phyloP scores from a whole-genome alignment of 495 filamentous ascomycete genomes.

The Penicillium verhagenii region DNA sequence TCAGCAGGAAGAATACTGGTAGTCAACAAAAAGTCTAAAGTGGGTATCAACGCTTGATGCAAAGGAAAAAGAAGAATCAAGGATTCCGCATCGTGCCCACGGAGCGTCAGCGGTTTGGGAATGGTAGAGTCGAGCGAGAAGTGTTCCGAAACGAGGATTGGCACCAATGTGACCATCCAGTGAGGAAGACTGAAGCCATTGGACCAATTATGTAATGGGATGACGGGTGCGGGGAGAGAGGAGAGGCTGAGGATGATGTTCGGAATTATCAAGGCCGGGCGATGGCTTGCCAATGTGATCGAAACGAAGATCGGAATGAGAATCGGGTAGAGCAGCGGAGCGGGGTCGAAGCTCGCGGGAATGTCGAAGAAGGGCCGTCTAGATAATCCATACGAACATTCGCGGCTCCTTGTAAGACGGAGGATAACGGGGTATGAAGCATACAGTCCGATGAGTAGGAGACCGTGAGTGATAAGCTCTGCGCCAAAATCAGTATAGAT shows the following conservation, averaged over 20 bases:
- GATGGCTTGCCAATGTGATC: conserved; percentile 64
- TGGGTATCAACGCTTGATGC: conserved; percentile 74
- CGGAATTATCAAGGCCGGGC: conserved; percentile 58
- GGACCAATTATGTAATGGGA: conserved; percentile 58
- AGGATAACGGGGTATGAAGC: conserved; percentile 47
- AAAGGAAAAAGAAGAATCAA: conserved; percentile 76
- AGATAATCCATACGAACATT: conserved; percentile 28
- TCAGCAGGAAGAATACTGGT: conserved; percentile 85
- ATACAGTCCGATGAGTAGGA: conserved; percentile 44
- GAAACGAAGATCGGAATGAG: conserved; percentile 75
- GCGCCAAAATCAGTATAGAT: conserved; percentile 11
- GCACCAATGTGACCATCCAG: conserved; percentile 69
- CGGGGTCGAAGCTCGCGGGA: conserved; percentile 80
- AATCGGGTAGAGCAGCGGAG: conserved; percentile 83
- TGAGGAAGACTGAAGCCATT: conserved; percentile 62
- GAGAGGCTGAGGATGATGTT: conserved; percentile 81
- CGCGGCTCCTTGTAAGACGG: conserved; percentile 21
- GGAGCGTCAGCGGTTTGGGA: conserved; percentile 36
- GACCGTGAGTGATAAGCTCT: conserved; percentile 50
- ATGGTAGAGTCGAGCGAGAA: conserved; percentile 28
- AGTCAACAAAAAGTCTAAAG: conserved; percentile 75
- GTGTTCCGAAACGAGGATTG: conserved; percentile 53
- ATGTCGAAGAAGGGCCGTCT: conserved; percentile 48
- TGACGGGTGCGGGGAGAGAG: conserved; percentile 67
- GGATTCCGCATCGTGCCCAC: conserved; percentile 55